Evolutionary conservation across 441 rosid genomes (phyloP).

Genomic region (Sinapis alba): DNA sequence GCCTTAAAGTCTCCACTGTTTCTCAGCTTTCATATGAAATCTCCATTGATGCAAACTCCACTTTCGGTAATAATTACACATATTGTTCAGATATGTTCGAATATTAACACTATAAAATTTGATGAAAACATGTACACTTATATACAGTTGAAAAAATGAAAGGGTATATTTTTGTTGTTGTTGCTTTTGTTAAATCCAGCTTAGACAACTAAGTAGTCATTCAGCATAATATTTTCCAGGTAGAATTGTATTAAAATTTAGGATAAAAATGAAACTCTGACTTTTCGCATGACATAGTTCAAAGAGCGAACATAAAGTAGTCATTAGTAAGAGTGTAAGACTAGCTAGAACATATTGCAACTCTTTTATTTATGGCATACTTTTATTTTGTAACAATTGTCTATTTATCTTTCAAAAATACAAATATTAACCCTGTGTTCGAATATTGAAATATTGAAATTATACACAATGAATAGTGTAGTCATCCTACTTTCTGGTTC

Average conservation of each 20-base stretch:
- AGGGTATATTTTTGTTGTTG: neutral
- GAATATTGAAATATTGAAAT: neutral
- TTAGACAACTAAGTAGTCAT: neutral
- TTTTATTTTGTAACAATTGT: neutral
- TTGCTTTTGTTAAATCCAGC: neutral
- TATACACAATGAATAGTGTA: neutral
- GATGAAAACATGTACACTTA: neutral
- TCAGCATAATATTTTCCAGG: neutral
- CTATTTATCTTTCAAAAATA: neutral
- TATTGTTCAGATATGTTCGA: neutral
- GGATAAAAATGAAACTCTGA: neutral
- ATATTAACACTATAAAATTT: neutral
- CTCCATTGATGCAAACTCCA: slow-evolving; percentile 77
- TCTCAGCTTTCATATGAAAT: slow-evolving; percentile 67
- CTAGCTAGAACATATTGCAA: neutral
- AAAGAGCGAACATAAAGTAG: neutral
- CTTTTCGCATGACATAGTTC: neutral
- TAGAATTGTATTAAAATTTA: neutral
- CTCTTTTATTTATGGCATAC: neutral
- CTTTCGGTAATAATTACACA: slow-evolving; percentile 60
- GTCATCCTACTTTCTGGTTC: neutral
- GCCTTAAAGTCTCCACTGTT: slow-evolving; percentile 66
- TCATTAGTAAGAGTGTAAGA: neutral
- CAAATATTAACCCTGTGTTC: neutral
- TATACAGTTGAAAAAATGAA: neutral